phyloP scores from a whole-genome alignment of 352 stramenopile species.

The Pythium scleroteichum region DNA sequence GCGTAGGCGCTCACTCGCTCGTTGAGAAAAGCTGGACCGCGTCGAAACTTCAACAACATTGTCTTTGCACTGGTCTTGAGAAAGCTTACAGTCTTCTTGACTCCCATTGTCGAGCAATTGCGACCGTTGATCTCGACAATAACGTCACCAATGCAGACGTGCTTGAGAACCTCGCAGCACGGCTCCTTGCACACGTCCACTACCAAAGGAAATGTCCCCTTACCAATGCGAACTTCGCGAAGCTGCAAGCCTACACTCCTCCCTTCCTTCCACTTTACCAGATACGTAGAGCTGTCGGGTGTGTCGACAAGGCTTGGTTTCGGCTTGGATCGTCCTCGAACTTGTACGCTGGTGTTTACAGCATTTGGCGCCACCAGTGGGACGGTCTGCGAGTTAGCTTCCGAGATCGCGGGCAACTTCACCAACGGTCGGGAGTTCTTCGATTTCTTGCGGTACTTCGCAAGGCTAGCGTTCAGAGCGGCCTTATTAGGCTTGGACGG shows the following conservation, averaged over 20 bases:
- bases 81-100: conserved; percentile 90
- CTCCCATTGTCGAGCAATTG: conserved; percentile 86
- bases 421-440: conserved; percentile 62
- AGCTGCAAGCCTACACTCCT: conserved; percentile 85
- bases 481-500: conserved; percentile 26
- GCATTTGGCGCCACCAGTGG: conserved; percentile 74
- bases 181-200: conserved; percentile 82
- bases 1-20: conserved; percentile 76
- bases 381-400: conserved; percentile 70
- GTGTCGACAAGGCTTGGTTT: conserved; percentile 80
- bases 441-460: conserved; percentile 77
- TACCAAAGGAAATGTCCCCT: conserved; percentile 80
- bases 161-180: conserved; percentile 80
- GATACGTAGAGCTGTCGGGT: conserved; percentile 79
- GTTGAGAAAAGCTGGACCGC: conserved; percentile 69
- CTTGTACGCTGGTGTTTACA: conserved; percentile 84
- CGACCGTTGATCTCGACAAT: conserved; percentile 89
- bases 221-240: conserved; percentile 75
- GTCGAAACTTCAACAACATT: conserved; percentile 83
- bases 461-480: conserved; percentile 51
- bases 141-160: conserved; percentile 83
- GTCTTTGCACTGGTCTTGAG: conserved; percentile 86
- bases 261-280: conserved; percentile 89
- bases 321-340: conserved; percentile 73
- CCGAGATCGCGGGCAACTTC: conserved; percentile 65